Evolutionary conservation across 1,284 basidiomycete species (phyloP), one percentile per base, ranked within the genome.

Genomic region (Mycena citricolor): DNA sequence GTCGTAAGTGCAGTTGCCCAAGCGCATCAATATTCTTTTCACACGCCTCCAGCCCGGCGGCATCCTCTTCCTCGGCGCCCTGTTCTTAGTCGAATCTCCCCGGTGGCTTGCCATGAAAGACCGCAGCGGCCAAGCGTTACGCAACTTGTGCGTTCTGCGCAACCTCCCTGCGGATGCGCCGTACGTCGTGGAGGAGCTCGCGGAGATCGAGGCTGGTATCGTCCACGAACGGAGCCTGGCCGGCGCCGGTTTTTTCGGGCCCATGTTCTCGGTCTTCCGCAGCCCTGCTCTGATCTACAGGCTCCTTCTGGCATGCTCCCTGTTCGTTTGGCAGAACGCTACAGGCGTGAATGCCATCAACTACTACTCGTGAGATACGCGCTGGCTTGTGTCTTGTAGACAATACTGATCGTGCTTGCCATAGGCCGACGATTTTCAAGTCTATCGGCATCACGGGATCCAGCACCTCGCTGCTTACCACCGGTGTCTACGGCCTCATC

Each of bases 401-500:
- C n/a, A n/a, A n/a, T n/a, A n/a, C n/a, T n/a, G n/a, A n/a, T n/a
- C n/a, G n/a, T n/a, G n/a, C n/a, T 16, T 16, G 14, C 39, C 10
- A 16, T 28, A 63, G 61, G 4, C 65, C 64, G 14, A 66, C 63
- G 1, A 59, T 66, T 22, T 71, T 73, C 63, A 61, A 61, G 31
- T 69, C 66, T 2, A 66, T 77, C 33, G 72, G 71, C 17, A 55
- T 74, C 13, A 64, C 62, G 4, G 69, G 68, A 0, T 61, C 61
- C 10, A 63, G 48, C 38, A 67, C 68, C 3, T 56, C 63, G 2
- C 60, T 76, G 4, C 59, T 74, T 20, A 70, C 71, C 0, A 75
- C 74, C 13, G 74, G 74, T 21, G 63, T 76, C 22, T 73, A 70
- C 52, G 67, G 68, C 14, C 56, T 73, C 26, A 68, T 64, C 46